Percentiles rank a stretch among this genome's conserved stretches.
Evolutionary conservation across 176 grass and related monocot genomes (phyloP).

Genomic region (Puya raimondii): DNA sequence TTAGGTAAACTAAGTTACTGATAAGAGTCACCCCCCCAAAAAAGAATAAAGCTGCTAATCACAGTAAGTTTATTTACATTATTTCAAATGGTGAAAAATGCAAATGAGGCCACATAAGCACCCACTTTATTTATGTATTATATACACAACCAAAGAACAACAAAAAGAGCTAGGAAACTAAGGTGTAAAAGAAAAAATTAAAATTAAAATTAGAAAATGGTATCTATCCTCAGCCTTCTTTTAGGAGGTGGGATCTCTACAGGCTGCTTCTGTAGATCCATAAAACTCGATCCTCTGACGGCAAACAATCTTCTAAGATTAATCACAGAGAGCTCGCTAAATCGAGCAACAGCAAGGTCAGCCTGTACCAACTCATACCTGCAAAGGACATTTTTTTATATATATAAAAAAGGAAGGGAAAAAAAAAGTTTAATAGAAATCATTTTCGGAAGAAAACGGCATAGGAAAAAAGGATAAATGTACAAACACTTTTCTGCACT

Average conservation of each 20-base stretch:
- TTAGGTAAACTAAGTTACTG: no score
- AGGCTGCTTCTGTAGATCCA: slow-evolving; percentile 26
- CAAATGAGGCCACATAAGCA: no score
- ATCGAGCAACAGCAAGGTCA: slow-evolving; percentile 26
- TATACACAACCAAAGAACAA: no score
- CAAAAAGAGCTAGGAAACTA: no score
- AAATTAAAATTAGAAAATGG: slow-evolving; percentile 34
- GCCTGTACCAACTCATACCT: slow-evolving; percentile 82
- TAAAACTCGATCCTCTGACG: slow-evolving; percentile 17
- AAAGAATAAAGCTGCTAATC: no score
- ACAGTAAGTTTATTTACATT: no score
- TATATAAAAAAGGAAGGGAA: background rate
- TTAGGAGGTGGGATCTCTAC: slow-evolving; percentile 20
- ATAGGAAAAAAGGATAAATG: background rate
- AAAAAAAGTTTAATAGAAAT: background rate
- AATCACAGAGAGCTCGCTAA: slow-evolving; percentile 23
- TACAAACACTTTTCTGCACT: no score
- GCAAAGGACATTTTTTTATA: background rate
- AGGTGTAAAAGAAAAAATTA: no score
- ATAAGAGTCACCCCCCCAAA: no score
- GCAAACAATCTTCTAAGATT: slow-evolving; percentile 31
- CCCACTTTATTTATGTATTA: no score
- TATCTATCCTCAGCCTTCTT: slow-evolving; percentile 45
- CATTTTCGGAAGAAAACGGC: background rate
- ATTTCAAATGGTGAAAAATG: no score